Base-by-base conservation (phyloP, 768 basidiomycete species). In the Collybiopsis luxurians region DNA sequence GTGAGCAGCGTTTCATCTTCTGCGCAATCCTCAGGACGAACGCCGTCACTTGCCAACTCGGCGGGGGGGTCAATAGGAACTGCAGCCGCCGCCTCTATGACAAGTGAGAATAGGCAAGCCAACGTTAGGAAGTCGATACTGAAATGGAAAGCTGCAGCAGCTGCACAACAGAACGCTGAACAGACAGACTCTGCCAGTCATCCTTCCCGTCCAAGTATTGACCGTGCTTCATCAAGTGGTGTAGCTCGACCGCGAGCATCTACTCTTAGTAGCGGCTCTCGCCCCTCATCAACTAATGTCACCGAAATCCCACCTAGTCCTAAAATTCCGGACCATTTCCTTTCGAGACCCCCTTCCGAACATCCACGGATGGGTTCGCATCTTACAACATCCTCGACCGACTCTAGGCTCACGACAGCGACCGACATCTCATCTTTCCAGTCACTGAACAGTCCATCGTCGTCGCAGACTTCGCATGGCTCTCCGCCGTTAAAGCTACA, bases 301-400 rank as follows among this genome's bases (percentile, higher is more conserved):
- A 15, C 60, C 63, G 82, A 85, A 26, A 79, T 86, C 53, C 85
- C 87, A 5, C 81, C 84, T 7, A 89, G 81, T 62, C 89, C 85
- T 17, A 80, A 71, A 58, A 76, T 89, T 53, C 85, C 86, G 42
- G 75, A 76, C 44, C 78, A 79, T 56, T 81, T 77, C 59, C 57
- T 77, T 24, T 39, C 59, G 45, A 57, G 51, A 47, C 58, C 59
- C 42, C 59, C 59, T 40, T 58, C 62, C 17, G 67, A 68, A 53
- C 67, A 65, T 53, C 40, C 31, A 0, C 51, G 55, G 5, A 42
- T 45, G 13, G 34, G 45, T 23, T 53, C 55, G 21, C 57, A 57
- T 38, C 11, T 57, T 13, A 57, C 69, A 28, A 65, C 69, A 6
- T 66, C 62, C 17, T 74, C 69, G 21, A 71, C 69, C 27, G 73